Conservation (phyloP, 1,139 yeast species). For the Meyerozyma athensensis region DNA sequence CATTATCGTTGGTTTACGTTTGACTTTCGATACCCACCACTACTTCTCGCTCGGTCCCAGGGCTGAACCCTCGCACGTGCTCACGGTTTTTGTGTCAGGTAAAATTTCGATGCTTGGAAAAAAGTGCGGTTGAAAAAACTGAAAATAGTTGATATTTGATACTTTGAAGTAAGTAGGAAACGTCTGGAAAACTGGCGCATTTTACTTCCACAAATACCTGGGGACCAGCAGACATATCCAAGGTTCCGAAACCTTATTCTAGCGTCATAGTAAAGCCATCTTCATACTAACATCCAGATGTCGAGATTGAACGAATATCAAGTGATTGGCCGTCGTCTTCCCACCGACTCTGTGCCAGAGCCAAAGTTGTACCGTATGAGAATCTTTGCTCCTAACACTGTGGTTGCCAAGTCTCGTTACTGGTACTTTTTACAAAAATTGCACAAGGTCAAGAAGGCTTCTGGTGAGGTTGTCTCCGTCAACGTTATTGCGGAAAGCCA, state of each 20-base stretch:
- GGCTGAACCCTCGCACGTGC: conserved; percentile 2
- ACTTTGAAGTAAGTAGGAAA: conserved; percentile 1
- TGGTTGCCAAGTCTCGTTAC: conserved; percentile 99
- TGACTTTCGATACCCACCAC: neutral
- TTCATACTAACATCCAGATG: conserved; percentile 26
- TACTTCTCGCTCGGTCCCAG: neutral
- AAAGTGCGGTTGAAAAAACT: conserved; percentile 3
- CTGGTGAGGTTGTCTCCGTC: conserved; percentile 97
- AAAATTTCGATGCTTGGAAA: conserved; percentile 3
- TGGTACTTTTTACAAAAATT: conserved; percentile 99
- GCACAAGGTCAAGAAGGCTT: conserved; percentile 99
- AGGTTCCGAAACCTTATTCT: too few species aligned
- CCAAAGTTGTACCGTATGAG: conserved; percentile 99
- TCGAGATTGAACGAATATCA: conserved; percentile 98
- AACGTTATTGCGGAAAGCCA: conserved; percentile 88
- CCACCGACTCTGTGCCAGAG: conserved; percentile 98
- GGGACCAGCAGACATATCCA: too few species aligned
- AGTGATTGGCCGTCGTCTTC: conserved; percentile 99
- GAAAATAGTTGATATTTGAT: conserved; percentile 4
- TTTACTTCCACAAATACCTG: too few species aligned
- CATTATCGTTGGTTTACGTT: too few species aligned
- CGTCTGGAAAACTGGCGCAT: neutral
- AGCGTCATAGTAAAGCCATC: too few species aligned
- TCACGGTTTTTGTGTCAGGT: conserved; percentile 3
- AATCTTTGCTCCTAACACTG: conserved; percentile 98